A percentile compares a stretch with the other conserved stretches of the same genome.
Conservation (phyloP, 2,329 filamentous ascomycete genomes). For the Juglanconis oblonga region DNA sequence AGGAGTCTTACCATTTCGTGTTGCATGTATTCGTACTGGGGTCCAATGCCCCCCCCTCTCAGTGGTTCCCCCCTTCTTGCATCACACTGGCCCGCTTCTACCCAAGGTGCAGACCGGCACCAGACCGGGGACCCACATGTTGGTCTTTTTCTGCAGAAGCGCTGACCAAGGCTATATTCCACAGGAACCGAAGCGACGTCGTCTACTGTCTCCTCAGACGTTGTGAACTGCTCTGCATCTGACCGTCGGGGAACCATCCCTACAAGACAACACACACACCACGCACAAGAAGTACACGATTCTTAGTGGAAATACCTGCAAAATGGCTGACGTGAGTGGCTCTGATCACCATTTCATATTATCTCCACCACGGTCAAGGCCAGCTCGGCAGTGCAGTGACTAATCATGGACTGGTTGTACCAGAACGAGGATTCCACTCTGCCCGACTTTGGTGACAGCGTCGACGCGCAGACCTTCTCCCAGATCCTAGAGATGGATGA, state of each 20-base stretch:
- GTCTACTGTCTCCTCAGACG: constrained; percentile 1
- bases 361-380: neutral
- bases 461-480: constrained; percentile 79
- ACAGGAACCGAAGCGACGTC: constrained; percentile 14
- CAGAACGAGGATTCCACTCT: constrained; percentile 34
- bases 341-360: neutral
- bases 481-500: constrained; percentile 99
- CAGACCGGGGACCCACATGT: constrained; percentile 12
- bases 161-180: constrained; percentile 18
- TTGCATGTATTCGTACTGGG: neutral
- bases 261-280: neutral
- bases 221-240: constrained; percentile 8
- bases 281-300: constrained; percentile 8
- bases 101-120: constrained; percentile 10
- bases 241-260: constrained; percentile 7
- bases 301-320: constrained; percentile 8
- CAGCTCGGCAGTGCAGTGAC: neutral
- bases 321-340: constrained; percentile 18
- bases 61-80: constrained; percentile 13
- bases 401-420: neutral
- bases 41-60: neutral
- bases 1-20: too few relatives aligned
- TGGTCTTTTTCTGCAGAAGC: constrained; percentile 15
- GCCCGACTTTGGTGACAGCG: constrained; percentile 67
- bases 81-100: constrained; percentile 20